phyloP scores from a whole-genome alignment of 805 yeast species.

The Kodamaea hsintzibuensis region DNA sequence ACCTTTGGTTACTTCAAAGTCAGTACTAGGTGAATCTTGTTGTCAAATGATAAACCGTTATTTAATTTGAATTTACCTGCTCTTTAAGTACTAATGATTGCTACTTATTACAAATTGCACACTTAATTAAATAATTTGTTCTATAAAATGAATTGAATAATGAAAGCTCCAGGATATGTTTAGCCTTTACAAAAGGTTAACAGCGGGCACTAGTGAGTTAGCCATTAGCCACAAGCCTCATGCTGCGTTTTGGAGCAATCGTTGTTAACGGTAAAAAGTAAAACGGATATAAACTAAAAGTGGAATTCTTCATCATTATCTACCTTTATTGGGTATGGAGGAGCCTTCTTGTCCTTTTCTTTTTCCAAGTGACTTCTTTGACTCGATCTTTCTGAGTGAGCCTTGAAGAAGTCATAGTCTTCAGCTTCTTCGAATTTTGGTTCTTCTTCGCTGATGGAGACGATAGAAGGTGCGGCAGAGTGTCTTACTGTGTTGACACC shows the following conservation, averaged over 20 bases:
- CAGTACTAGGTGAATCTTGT: too few species aligned
- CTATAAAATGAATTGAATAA: neutral
- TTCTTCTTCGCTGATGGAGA: slow-evolving; percentile 7
- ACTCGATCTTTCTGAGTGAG: slow-evolving; percentile 5
- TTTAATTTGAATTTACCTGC: too few species aligned
- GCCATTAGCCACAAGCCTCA: neutral
- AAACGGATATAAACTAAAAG: slow-evolving; percentile 4
- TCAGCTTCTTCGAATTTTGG: slow-evolving; percentile 7
- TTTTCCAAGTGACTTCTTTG: slow-evolving; percentile 8
- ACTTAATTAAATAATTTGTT: too few species aligned
- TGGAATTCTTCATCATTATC: slow-evolving; percentile 10
- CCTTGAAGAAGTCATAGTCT: slow-evolving; percentile 10
- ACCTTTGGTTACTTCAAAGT: too few species aligned
- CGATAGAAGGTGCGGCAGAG: slow-evolving; percentile 8
- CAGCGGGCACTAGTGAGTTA: neutral
- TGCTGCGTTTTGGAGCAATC: neutral
- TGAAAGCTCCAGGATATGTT: neutral
- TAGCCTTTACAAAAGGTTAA: neutral
- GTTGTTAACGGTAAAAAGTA: neutral
- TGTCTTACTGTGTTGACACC: neutral
- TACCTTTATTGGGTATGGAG: slow-evolving; percentile 8
- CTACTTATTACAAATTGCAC: neutral
- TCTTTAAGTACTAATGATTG: too few species aligned
- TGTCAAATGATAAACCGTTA: too few species aligned
- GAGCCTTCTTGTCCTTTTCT: too few species aligned